These are phyloP conservation scores for Tritrichomonas foetus DNA, from an alignment of 208 protist genomes.

Conservation along the genomic window DNA sequence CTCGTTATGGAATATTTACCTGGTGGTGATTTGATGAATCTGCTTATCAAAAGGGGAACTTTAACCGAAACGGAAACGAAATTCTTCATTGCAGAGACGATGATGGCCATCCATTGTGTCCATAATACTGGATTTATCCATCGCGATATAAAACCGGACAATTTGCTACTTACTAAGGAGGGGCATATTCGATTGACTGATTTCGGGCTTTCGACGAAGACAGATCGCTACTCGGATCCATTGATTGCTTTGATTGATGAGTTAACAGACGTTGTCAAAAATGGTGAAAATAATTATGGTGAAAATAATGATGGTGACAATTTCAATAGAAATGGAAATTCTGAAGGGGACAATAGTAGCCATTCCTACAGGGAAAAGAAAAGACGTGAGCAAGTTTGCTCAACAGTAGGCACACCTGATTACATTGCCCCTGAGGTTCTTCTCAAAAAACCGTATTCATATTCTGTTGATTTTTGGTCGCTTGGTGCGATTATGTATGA, in stretches of 20 bases:
- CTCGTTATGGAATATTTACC: slow-evolving; percentile 69
- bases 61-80: slow-evolving; percentile 60
- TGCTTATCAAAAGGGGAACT: slow-evolving; percentile 64
- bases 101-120: slow-evolving; percentile 61
- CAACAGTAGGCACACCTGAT: slow-evolving; percentile 66
- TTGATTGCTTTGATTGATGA: slow-evolving; percentile 15
- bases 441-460: slow-evolving; percentile 59
- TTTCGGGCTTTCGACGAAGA: slow-evolving; percentile 52
- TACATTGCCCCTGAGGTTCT: slow-evolving; percentile 69
- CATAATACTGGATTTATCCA: slow-evolving; percentile 64
- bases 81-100: slow-evolving; percentile 67
- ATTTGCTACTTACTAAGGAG: slow-evolving; percentile 44
- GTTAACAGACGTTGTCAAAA: background rate
- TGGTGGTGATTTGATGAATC: slow-evolving; percentile 68
- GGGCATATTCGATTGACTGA: slow-evolving; percentile 59
- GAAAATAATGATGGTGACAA: too few relatives aligned
- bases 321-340: background rate
- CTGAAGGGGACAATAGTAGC: too few relatives aligned
- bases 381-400: slow-evolving; percentile 49
- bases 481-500: too few relatives aligned
- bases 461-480: slow-evolving; percentile 67
- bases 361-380: background rate
- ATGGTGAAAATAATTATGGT: background rate
- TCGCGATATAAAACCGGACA: slow-evolving; percentile 55
- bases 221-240: background rate